Evolutionary conservation across 352 stramenopile species (phyloP), one percentile per base, ranked within the genome.

Genomic region (Phytophthora agathidicida): DNA sequence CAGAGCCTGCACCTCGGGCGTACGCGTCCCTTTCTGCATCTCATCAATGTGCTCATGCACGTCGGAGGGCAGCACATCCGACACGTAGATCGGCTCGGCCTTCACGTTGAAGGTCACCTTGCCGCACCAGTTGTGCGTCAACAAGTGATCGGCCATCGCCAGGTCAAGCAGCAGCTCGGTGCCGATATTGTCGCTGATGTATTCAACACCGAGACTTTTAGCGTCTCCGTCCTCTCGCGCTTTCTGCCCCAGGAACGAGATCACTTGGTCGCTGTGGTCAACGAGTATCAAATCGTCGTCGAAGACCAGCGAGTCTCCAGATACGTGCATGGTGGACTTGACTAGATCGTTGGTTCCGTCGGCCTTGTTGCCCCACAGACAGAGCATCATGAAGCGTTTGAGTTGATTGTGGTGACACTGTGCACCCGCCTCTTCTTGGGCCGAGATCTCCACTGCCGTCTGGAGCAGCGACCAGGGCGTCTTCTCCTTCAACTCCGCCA

Each of bases 51-150:
- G 80, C 23, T 86, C 73, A 0, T 75, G 17, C 3, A 91, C 76
- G 37, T 93, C 83, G 0, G 60, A 16, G 3, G 59, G 60, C 27
- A 77, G 83, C 10, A 78, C 82, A 63, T 94, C 84, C 22, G 84
- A 94, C 42, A 94, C 77, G 69, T 90, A 94, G 41, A 89, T 78
- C 7, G 84, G 84, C 20, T 85, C 73, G 10, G 56, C 68, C 61
- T 92, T 94, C 31, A 88, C 77, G 52, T 91, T 71, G 39, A 92
- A 83, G 14, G 76, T 73, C 19, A 92, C 68, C 27, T 54, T 76
- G n/a, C 38, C 44, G 47, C 76, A 86, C 73, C 72, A 77, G n/a
- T 67, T 49, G 42, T 79, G 65, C 13, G 77, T 64, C 50, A 89
- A 60, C 39, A 91, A 45, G 42, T 89, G 77, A 53, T 89, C 78